phyloP scores from a whole-genome alignment of 106 monocot species.

The Dactylorhiza incarnata region DNA sequence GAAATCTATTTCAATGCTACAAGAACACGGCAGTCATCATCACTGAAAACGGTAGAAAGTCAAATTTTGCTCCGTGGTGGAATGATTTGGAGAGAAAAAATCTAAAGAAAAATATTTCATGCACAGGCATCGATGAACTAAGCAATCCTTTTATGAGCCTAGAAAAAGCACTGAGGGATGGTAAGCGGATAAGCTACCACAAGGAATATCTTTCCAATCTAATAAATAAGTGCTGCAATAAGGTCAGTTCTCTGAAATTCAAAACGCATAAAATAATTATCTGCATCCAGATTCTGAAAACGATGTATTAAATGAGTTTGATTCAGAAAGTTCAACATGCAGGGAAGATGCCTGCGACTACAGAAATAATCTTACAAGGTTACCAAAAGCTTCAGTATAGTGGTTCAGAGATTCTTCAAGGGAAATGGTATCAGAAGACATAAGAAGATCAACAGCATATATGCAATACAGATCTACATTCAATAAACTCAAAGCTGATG shows the following conservation, averaged over 20 bases:
- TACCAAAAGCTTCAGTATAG: conserved; percentile 58
- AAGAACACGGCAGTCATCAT: conserved; percentile 39
- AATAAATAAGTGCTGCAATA: conserved; percentile 44
- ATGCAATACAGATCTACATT: too few species aligned
- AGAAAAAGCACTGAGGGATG: conserved; percentile 41
- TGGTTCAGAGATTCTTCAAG: conserved; percentile 46
- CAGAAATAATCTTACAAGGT: conserved; percentile 65
- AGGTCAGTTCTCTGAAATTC: conserved; percentile 21
- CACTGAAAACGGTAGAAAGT: conserved; percentile 62
- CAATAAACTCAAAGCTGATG: too few species aligned
- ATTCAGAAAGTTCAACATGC: conserved; percentile 1
- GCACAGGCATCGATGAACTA: conserved; percentile 59
- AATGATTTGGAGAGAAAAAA: not conserved
- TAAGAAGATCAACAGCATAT: not conserved
- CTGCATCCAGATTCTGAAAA: not conserved
- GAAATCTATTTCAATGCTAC: too few species aligned
- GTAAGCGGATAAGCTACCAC: conserved; percentile 65
- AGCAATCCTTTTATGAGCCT: conserved; percentile 30
- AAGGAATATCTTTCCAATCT: conserved; percentile 54
- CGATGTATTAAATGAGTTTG: not conserved
- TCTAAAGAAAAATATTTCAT: not conserved
- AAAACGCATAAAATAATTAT: too few species aligned
- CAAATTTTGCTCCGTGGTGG: not conserved
- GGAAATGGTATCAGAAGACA: not conserved
- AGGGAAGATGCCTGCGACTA: conserved; percentile 67